These are phyloP conservation scores for Striga hermonthica DNA, from an alignment of 305 asterid genomes.

Conservation along the genomic window DNA sequence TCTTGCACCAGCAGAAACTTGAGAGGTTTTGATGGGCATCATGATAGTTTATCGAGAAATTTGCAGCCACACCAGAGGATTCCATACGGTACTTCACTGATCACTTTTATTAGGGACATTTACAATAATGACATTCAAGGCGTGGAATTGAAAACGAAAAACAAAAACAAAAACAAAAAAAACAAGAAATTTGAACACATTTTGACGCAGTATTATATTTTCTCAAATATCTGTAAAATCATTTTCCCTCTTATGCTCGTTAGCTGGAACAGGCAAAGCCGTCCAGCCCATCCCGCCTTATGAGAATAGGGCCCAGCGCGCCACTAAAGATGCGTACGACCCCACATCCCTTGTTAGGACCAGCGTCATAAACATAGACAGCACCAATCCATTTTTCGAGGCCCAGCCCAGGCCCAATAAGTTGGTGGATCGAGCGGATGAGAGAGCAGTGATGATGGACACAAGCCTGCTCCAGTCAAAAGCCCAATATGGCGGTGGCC, in stretches of 20 bases:
- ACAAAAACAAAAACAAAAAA: no score
- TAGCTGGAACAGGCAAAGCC: no score
- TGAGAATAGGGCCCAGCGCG: slow-evolving; percentile 43
- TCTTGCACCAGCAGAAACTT: slow-evolving; percentile 42
- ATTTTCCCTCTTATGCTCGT: slow-evolving; percentile 43
- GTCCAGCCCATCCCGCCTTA: slow-evolving; percentile 17
- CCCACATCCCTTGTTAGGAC: slow-evolving; percentile 48
- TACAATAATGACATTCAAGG: background rate
- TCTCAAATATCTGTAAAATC: background rate
- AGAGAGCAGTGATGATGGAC: slow-evolving; percentile 58
- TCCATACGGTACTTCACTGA: slow-evolving; percentile 46
- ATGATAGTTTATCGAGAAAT: slow-evolving; percentile 48
- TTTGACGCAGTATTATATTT: background rate
- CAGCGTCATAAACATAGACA: slow-evolving; percentile 58
- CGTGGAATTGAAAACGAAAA: no score
- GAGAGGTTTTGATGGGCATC: slow-evolving; percentile 50
- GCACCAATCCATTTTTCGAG: slow-evolving; percentile 46
- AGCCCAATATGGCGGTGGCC: slow-evolving; percentile 60
- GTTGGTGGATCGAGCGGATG: slow-evolving; percentile 41
- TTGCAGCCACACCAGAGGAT: slow-evolving; percentile 54
- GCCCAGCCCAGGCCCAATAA: slow-evolving; percentile 42
- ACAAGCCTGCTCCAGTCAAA: slow-evolving; percentile 64
- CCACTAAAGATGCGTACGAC: slow-evolving; percentile 49
- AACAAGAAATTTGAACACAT: no score
- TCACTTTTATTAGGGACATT: background rate